Percentiles rank a stretch among this genome's conserved stretches.
phyloP scores from a whole-genome alignment of 2,329 filamentous ascomycete species.

The Exophiala sp. region DNA sequence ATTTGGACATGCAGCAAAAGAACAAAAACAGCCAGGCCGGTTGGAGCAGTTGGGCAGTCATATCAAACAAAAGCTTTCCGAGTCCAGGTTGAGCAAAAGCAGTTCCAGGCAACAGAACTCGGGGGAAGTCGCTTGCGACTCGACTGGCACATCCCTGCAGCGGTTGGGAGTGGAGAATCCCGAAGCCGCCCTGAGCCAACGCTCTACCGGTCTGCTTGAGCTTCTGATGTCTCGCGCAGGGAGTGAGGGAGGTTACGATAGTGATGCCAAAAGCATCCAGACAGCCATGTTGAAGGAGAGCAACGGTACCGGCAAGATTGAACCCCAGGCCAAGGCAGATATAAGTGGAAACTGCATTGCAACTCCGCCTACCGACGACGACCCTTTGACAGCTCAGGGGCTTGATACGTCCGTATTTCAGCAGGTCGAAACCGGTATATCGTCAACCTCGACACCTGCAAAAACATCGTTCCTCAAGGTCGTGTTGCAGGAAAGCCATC shows the following conservation, averaged over 20 bases:
- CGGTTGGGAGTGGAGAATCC: slow-evolving; percentile 3
- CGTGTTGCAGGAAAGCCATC: slow-evolving; percentile 8
- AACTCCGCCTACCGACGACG: neutral
- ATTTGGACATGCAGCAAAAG: slow-evolving; percentile 6
- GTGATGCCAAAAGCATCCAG: slow-evolving; percentile 28
- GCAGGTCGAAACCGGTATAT: neutral
- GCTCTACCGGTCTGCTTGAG: slow-evolving; percentile 23
- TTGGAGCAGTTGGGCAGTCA: slow-evolving; percentile 22
- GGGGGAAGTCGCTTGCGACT: slow-evolving; percentile 3
- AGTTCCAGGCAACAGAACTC: slow-evolving; percentile 14
- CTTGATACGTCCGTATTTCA: neutral
- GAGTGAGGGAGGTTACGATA: slow-evolving; percentile 28
- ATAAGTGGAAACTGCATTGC: neutral
- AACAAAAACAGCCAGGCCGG: slow-evolving; percentile 14
- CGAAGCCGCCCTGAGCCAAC: slow-evolving; percentile 16
- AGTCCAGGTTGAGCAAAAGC: slow-evolving; percentile 23
- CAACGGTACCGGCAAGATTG: slow-evolving; percentile 15
- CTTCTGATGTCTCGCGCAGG: slow-evolving; percentile 23
- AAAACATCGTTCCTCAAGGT: slow-evolving; percentile 9
- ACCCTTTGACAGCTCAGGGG: neutral
- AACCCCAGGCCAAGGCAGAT: slow-evolving; percentile 9
- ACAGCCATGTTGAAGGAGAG: slow-evolving; percentile 19
- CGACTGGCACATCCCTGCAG: neutral
- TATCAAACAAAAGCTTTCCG: slow-evolving; percentile 27
- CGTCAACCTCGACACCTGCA: neutral